phyloP scores from a whole-genome alignment of 2,329 filamentous ascomycete species.

The Decorospora gaudefroyi region DNA sequence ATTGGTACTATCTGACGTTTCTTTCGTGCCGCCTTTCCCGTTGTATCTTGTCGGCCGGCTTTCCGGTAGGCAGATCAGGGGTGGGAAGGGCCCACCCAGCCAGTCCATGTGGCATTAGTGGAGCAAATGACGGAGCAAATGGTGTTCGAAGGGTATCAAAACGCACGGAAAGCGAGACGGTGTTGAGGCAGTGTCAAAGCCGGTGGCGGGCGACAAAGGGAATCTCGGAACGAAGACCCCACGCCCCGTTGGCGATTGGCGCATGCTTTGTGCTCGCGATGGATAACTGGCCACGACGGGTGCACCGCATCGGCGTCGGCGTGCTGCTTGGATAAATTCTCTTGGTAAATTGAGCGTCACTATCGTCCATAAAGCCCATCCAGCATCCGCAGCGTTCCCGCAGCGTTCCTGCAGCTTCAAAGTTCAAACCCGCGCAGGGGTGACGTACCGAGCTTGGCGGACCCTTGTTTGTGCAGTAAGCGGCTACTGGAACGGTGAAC shows the following conservation, averaged over 20 bases:
- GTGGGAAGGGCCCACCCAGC: slow-evolving; percentile 2
- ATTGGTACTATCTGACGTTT: slow-evolving; percentile 2
- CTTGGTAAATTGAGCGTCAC: no score
- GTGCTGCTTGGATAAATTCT: no score
- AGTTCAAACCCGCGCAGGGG: no score
- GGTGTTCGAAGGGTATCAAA: slow-evolving; percentile 6
- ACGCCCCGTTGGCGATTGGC: slow-evolving; percentile 9
- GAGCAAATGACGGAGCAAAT: slow-evolving; percentile 11
- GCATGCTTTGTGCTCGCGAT: slow-evolving; percentile 12
- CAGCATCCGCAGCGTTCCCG: no score
- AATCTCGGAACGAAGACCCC: slow-evolving; percentile 14
- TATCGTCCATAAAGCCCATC: background rate
- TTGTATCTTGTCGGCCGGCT: background rate
- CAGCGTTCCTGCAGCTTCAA: slow-evolving; percentile 14
- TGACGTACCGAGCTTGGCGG: slow-evolving; percentile 15
- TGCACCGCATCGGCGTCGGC: slow-evolving; percentile 1
- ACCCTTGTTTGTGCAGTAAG: slow-evolving; percentile 11
- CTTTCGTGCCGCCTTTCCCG: slow-evolving; percentile 4
- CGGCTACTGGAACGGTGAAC: slow-evolving; percentile 13
- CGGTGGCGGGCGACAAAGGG: slow-evolving; percentile 12
- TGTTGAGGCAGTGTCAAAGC: slow-evolving; percentile 14
- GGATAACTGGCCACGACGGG: background rate
- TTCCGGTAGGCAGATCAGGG: background rate
- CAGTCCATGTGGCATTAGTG: slow-evolving; percentile 3
- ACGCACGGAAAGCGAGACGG: slow-evolving; percentile 9